Evolutionary conservation across 148 eudicot species (phyloP).

Genomic region (Amaranthus palmeri): DNA sequence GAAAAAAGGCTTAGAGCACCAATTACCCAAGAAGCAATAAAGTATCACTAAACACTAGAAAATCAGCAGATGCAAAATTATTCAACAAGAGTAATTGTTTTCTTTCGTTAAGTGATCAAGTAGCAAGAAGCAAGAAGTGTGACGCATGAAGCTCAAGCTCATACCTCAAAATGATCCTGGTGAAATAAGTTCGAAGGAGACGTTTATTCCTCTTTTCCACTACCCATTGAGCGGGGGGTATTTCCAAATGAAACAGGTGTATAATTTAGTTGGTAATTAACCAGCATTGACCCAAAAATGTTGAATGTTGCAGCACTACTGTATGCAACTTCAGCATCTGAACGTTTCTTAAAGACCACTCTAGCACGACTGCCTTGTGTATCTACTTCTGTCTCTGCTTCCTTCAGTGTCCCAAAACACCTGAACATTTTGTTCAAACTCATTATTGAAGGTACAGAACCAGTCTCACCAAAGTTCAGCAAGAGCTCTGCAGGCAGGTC

Average conservation of each 20-base stretch:
- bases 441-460: slow-evolving; percentile 58
- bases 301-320: slow-evolving; percentile 69
- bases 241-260: slow-evolving; percentile 39
- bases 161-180: slow-evolving; percentile 22
- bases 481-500: slow-evolving; percentile 68
- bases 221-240: slow-evolving; percentile 32
- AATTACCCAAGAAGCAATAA: background rate
- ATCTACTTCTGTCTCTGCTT: slow-evolving; percentile 75
- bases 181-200: slow-evolving; percentile 7
- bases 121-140: background rate
- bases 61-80: background rate
- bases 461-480: slow-evolving; percentile 58
- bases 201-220: slow-evolving; percentile 39
- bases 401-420: slow-evolving; percentile 83
- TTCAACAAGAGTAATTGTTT: background rate
- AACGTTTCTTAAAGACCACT: slow-evolving; percentile 72
- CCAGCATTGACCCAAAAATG: slow-evolving; percentile 63
- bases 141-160: background rate
- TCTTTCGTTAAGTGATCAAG: background rate
- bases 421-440: slow-evolving; percentile 71
- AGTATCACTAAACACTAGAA: background rate
- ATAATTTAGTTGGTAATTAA: slow-evolving; percentile 71
- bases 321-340: slow-evolving; percentile 91
- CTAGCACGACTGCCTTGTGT: slow-evolving; percentile 56
- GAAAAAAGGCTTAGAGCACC: background rate